phyloP scores from a whole-genome alignment of 176 grass and related monocot species.

The Oryza rufipogon region DNA sequence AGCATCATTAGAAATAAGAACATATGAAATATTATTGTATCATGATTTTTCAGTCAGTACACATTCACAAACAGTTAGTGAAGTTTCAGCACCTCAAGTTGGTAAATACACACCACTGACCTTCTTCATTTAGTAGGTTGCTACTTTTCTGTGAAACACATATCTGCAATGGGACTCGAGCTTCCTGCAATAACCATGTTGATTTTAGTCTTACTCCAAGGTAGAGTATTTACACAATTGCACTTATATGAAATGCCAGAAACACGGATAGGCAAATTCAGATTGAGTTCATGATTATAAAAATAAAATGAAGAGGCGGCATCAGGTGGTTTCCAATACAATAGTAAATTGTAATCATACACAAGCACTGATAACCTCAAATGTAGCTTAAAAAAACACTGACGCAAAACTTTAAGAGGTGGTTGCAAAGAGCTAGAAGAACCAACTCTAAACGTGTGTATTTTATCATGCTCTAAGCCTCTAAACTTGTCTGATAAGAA shows the following conservation, averaged over 20 bases:
- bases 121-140: constrained; percentile 75
- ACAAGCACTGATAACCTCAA: constrained; percentile 19
- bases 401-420: neutral
- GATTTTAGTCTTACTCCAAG: constrained; percentile 21
- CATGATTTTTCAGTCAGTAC: neutral
- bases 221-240: neutral
- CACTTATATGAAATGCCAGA: neutral
- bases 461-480: neutral
- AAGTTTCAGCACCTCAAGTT: constrained; percentile 9
- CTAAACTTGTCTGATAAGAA: neutral
- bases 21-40: neutral
- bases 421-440: neutral
- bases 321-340: constrained; percentile 25
- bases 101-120: constrained; percentile 43
- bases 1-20: constrained; percentile 8
- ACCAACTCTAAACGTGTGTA: neutral
- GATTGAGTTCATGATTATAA: constrained; percentile 13
- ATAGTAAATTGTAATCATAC: constrained; percentile 15
- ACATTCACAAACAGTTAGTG: constrained; percentile 29
- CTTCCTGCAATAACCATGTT: constrained; percentile 59
- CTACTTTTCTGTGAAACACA: constrained; percentile 84
- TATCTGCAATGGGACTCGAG: constrained; percentile 82
- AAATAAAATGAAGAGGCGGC: constrained; percentile 16
- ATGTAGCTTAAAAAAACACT: constrained; percentile 31
- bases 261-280: constrained; percentile 15